These are phyloP conservation scores for Zygosaccharomyces sapae DNA, from an alignment of 1,139 yeast genomes.

Conservation along the genomic window DNA sequence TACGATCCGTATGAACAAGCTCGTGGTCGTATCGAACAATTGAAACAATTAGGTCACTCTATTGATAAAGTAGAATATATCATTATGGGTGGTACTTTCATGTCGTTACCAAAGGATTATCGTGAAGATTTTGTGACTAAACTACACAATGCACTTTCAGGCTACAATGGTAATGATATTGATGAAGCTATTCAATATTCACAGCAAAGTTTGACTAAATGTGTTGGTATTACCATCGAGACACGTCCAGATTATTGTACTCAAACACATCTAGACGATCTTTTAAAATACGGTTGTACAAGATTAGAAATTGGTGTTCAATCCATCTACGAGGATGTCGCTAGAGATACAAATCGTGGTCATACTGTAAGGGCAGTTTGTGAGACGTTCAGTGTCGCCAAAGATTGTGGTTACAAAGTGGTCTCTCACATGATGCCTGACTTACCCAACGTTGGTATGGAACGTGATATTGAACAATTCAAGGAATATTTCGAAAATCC, in stretches of 20 bases:
- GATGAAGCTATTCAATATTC: conserved; percentile 89
- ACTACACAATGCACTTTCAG: conserved; percentile 91
- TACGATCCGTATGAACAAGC: conserved; percentile 99
- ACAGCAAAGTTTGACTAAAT: conserved; percentile 91
- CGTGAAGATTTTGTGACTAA: conserved; percentile 85
- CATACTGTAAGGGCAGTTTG: conserved; percentile 96
- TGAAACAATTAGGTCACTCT: conserved; percentile 90
- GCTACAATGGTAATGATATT: conserved; percentile 79
- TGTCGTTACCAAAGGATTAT: conserved; percentile 87
- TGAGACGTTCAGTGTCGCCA: conserved; percentile 91
- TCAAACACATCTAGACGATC: conserved; percentile 89
- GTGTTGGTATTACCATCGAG: conserved; percentile 98
- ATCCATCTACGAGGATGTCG: conserved; percentile 95
- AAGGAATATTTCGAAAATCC: conserved; percentile 96
- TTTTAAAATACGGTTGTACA: conserved; percentile 95
- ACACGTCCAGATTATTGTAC: conserved; percentile 99
- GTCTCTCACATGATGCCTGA: conserved; percentile 99
- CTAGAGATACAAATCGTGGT: conserved; percentile 96
- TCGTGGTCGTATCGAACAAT: conserved; percentile 93
- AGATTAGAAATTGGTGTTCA: conserved; percentile 97
- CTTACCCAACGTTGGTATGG: conserved; percentile 97
- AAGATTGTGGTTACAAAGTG: conserved; percentile 96
- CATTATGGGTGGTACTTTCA: conserved; percentile 98
- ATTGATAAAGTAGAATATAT: conserved; percentile 97
- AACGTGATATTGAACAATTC: conserved; percentile 92